Conservation (phyloP, 73 alveolate species). For the Blepharisma japonicum region DNA sequence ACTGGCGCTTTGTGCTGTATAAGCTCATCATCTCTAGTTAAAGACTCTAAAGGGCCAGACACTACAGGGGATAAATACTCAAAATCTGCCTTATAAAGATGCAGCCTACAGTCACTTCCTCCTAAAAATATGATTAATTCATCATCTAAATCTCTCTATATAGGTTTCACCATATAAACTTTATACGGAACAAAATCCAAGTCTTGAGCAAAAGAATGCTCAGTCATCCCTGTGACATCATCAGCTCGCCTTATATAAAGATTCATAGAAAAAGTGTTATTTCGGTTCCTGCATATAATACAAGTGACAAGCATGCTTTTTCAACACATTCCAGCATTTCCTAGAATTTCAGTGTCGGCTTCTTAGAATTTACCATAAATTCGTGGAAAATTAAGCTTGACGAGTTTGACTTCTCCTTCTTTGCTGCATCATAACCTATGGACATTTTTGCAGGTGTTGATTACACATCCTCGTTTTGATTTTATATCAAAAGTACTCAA, state of each 20-base stretch:
- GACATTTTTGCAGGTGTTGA: not conserved
- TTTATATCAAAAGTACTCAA: not conserved
- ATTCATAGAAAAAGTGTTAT: not conserved
- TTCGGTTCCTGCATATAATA: not conserved
- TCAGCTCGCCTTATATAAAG: not conserved
- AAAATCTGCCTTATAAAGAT: not conserved
- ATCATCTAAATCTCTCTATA: not conserved
- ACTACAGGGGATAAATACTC: slow-evolving; percentile 9
- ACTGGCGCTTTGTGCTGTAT: not conserved
- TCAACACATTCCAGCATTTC: not conserved
- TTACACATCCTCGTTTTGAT: slow-evolving; percentile 16
- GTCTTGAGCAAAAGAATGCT: not conserved
- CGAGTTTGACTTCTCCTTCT: slow-evolving; percentile 4
- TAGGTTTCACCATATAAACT: not conserved
- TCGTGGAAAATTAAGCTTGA: not conserved
- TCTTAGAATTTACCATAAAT: not conserved
- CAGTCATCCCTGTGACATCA: not conserved
- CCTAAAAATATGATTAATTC: not conserved
- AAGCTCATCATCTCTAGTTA: not conserved
- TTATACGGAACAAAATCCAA: slow-evolving; percentile 4
- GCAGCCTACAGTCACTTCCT: not conserved
- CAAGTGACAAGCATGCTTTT: not conserved
- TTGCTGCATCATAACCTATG: not conserved
- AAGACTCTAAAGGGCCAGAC: not conserved
- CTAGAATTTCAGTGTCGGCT: not conserved